Conservation (phyloP, 1,139 yeast genomes). For the Meyerozyma guilliermondii region DNA sequence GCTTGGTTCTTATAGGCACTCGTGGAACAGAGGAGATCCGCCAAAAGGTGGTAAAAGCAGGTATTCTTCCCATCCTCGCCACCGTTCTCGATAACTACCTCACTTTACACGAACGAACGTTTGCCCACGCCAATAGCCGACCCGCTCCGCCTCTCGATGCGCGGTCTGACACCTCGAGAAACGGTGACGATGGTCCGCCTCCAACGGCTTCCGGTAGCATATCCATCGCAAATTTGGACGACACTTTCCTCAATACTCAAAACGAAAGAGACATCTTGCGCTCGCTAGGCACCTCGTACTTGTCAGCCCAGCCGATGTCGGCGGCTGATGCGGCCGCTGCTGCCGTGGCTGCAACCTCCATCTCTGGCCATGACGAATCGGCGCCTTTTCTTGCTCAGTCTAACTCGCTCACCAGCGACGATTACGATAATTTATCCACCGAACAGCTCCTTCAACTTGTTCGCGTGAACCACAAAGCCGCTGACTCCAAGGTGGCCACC, state of each 20-base stretch:
- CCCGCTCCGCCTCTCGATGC: background rate
- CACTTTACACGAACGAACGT: conserved; percentile 36
- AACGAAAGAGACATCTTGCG: conserved; percentile 1
- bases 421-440: conserved; percentile 33
- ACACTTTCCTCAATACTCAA: background rate
- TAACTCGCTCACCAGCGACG: conserved; percentile 28
- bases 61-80: conserved; percentile 84
- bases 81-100: conserved; percentile 86
- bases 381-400: background rate
- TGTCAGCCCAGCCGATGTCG: background rate
- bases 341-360: conserved; percentile 1
- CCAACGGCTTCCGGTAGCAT: background rate
- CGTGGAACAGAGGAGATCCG: conserved; percentile 86
- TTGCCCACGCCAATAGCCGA: conserved; percentile 24
- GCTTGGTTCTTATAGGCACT: conserved; percentile 85
- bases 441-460: conserved; percentile 37
- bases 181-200: background rate
- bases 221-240: conserved; percentile 1
- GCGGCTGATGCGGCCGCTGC: conserved; percentile 3
- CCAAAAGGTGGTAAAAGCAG: conserved; percentile 84
- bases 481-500: background rate
- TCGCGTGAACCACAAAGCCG: conserved; percentile 9
- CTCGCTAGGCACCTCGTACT: background rate
- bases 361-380: background rate
- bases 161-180: background rate